phyloP scores from a whole-genome alignment of 257 asterid species.

The Rauvolfia tetraphylla region DNA sequence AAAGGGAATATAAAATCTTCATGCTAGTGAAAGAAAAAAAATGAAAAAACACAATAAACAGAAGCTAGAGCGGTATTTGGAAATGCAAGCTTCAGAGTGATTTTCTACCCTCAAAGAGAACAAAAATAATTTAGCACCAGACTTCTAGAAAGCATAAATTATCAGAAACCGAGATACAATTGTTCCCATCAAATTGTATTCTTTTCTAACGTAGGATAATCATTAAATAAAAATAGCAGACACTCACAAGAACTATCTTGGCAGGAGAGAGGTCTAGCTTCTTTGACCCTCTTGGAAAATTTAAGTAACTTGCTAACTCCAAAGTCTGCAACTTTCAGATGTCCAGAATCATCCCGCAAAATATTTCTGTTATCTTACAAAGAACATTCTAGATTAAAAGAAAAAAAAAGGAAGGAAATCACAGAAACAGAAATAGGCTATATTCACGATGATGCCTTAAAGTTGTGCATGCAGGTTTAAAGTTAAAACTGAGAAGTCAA shows the following conservation, averaged over 20 bases:
- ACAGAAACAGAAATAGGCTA: background rate
- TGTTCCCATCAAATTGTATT: background rate
- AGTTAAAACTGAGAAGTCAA: slow-evolving; percentile 9
- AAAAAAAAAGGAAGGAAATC: background rate
- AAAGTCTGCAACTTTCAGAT: slow-evolving; percentile 94
- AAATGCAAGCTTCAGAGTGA: slow-evolving; percentile 3
- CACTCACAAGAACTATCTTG: slow-evolving; percentile 74
- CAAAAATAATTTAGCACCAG: background rate
- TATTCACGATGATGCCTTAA: background rate
- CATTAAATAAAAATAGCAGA: slow-evolving; percentile 13
- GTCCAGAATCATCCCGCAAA: slow-evolving; percentile 92
- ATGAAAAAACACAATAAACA: background rate
- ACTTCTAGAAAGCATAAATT: background rate
- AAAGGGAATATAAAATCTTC: background rate
- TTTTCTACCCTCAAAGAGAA: background rate
- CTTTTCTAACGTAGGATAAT: background rate
- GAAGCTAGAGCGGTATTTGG: background rate
- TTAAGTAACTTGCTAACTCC: slow-evolving; percentile 86
- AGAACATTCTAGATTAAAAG: slow-evolving; percentile 15
- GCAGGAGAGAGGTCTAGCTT: slow-evolving; percentile 51
- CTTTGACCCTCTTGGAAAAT: slow-evolving; percentile 71
- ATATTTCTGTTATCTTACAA: slow-evolving; percentile 62
- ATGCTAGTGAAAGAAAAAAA: background rate
- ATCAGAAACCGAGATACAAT: background rate
- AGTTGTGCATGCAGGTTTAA: background rate